phyloP scores from a whole-genome alignment of 768 basidiomycete species.

The Tricholoma flavovirens region DNA sequence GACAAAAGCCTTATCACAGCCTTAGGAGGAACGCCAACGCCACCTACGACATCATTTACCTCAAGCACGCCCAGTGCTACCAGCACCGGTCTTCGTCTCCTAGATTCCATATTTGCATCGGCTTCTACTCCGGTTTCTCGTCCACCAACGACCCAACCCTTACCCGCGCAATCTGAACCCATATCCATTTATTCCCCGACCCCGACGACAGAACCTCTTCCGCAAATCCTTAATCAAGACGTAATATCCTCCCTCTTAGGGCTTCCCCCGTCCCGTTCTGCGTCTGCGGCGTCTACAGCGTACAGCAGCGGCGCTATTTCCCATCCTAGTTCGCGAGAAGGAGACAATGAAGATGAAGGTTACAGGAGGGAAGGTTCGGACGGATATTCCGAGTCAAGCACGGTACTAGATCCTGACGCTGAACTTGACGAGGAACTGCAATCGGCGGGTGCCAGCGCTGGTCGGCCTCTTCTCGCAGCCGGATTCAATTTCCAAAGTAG shows the following conservation, averaged over 20 bases:
- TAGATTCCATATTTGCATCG: slow-evolving; percentile 73
- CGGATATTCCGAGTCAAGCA: slow-evolving; percentile 39
- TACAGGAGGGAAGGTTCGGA: slow-evolving; percentile 27
- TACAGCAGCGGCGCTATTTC: slow-evolving; percentile 29
- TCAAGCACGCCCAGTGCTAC: slow-evolving; percentile 18
- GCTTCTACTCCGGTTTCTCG: slow-evolving; percentile 28
- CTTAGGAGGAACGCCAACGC: slow-evolving; percentile 16
- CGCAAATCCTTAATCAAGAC: slow-evolving; percentile 67
- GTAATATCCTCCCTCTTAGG: slow-evolving; percentile 65
- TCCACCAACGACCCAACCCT: slow-evolving; percentile 13
- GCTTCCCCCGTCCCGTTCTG: slow-evolving; percentile 37
- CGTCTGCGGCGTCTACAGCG: slow-evolving; percentile 33
- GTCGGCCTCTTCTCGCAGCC: slow-evolving; percentile 27
- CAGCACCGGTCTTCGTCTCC: slow-evolving; percentile 50
- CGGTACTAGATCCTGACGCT: slow-evolving; percentile 32
- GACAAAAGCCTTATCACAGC: slow-evolving; percentile 46
- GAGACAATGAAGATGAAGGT: slow-evolving; percentile 50
- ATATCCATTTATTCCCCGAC: slow-evolving; percentile 47
- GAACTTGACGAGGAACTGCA: slow-evolving; percentile 23
- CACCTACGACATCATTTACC: slow-evolving; percentile 8
- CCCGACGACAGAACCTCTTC: slow-evolving; percentile 44
- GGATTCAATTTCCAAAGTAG: slow-evolving; percentile 3
- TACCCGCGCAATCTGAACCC: slow-evolving; percentile 5
- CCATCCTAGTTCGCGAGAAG: slow-evolving; percentile 46
- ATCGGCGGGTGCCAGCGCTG: slow-evolving; percentile 25